Percentiles rank a stretch among this genome's conserved stretches.
Evolutionary conservation across 441 rosid species (phyloP).

Genomic region (Gossypium schwendimanii): DNA sequence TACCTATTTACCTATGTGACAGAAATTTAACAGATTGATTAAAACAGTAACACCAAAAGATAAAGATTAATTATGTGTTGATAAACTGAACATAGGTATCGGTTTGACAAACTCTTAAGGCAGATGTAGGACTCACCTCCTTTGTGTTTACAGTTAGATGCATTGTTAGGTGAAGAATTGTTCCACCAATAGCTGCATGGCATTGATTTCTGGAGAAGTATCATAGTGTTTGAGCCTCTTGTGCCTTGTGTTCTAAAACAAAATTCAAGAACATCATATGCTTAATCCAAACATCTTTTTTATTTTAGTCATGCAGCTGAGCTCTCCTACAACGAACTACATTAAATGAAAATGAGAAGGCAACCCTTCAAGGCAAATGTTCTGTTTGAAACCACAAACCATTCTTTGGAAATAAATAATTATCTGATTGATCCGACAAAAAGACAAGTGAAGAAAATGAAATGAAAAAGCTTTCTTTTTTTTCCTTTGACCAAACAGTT

Average conservation of each 20-base stretch:
- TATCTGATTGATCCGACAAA: background rate
- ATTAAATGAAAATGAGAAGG: background rate
- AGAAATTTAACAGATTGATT: background rate
- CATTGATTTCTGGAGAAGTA: constrained; percentile 28
- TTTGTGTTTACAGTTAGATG: constrained; percentile 2
- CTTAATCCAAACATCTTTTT: background rate
- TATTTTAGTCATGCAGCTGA: background rate
- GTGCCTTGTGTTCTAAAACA: constrained; percentile 7
- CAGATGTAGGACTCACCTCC: constrained; percentile 30
- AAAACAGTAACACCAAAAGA: background rate
- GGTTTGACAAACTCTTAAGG: background rate
- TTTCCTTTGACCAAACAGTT: background rate
- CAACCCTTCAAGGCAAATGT: background rate
- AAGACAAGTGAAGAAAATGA: background rate
- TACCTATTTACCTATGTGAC: background rate
- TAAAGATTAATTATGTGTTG: background rate
- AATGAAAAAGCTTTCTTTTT: background rate
- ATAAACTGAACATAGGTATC: background rate
- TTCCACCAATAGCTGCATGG: constrained; percentile 22
- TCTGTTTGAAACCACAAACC: background rate
- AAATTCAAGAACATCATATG: background rate
- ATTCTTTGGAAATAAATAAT: background rate
- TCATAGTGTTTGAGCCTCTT: background rate
- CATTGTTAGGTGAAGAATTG: constrained; percentile 17
- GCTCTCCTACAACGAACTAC: background rate